Base-by-base conservation (phyloP, 2,329 filamentous ascomycete genomes). In the Hypoxylon sp. region DNA sequence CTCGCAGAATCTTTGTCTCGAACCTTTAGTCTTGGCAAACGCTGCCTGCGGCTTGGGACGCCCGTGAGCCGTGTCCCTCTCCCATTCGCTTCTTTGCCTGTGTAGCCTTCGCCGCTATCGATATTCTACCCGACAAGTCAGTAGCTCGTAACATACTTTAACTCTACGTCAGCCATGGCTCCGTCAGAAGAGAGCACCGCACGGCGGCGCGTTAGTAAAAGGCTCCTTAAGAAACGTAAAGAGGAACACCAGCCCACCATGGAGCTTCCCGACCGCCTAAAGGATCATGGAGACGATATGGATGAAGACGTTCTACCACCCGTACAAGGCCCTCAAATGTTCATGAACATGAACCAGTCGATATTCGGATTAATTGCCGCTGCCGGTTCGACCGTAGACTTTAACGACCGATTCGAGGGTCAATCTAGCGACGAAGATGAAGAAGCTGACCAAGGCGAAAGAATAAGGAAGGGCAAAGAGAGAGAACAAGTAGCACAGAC, bases 291-390 rank as follows among this genome's bases (percentile, higher is more conserved):
- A 69, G 85, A 84, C 62, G 82, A 86, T 65, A 81, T 81, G 32
- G 85, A 86, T 50, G 83, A 87, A 72, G 83, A 86, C 39, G 80
- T 84, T 47, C 72, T 82, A 50, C 79, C 80, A 3, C 79, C 83
- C 1, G 78, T 75, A 7, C 82, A 84, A 62, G 81, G 80, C 39
- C 80, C 82, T 13, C 82, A 84, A 69, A 83, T 87, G 78, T 85
- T 87, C 65, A 83, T 88, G 80, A 93, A 94, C 76, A 93, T 97
- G 90, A 96, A 97, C 80, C 94, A 97, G 84, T 97, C 93, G 71
- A 91, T 98, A 61, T 97, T 98, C 79, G 94, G 93, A 59, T 88
- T 98, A 81, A 94, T 98, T 72, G 93, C 94, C 6, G 93, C 93
- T 15, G 93, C 93, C 39, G 93, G 94, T 6, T 94, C 93, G 31